phyloP scores from a whole-genome alignment of 306 rosid species.

The Betula pendula region DNA sequence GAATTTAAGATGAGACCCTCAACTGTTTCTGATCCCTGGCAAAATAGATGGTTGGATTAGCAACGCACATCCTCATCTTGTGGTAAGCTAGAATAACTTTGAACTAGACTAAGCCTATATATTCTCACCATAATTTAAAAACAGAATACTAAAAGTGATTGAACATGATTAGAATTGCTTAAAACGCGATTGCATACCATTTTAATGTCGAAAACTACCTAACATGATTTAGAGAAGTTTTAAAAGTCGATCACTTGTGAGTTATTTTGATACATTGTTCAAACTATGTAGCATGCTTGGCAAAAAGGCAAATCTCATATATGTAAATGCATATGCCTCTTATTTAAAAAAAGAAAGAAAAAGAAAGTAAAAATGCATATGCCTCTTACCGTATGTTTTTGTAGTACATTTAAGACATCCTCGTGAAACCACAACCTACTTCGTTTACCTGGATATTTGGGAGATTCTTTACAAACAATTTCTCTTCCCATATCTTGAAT shows the following conservation, averaged over 20 bases:
- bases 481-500: slow-evolving; percentile 46
- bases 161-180: background rate
- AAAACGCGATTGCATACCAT: background rate
- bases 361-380: too few relatives aligned
- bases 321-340: too few relatives aligned
- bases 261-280: too few relatives aligned
- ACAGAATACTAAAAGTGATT: background rate
- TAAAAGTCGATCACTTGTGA: too few relatives aligned
- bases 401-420: background rate
- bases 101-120: background rate
- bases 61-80: background rate
- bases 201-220: background rate
- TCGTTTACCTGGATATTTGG: slow-evolving; percentile 13
- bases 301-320: too few relatives aligned
- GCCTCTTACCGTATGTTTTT: background rate
- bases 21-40: background rate
- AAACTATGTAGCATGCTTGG: background rate
- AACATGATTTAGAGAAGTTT: too few relatives aligned
- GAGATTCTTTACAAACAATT: slow-evolving; percentile 21
- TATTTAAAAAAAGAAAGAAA: too few relatives aligned
- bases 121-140: too few relatives aligned
- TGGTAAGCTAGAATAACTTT: too few relatives aligned
- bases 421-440: slow-evolving; percentile 20
- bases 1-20: background rate
- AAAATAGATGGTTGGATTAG: background rate